Conservation (phyloP, 192 early-diverging fungal species). For the Entophlyctis luteolus region DNA sequence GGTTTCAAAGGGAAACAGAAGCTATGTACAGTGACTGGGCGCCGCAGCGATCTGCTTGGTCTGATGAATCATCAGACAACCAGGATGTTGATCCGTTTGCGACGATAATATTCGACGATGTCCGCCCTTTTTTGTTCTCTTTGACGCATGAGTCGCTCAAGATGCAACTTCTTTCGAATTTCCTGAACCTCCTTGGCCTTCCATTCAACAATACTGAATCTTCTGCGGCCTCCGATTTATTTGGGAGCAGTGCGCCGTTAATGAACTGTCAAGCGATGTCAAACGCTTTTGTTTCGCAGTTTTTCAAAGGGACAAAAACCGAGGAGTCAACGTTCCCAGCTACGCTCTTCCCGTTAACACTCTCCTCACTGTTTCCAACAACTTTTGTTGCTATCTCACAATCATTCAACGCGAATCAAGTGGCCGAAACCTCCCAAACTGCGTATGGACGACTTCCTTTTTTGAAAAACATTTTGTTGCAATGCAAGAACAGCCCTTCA, state of each 20-base stretch:
- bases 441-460: not conserved
- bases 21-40: slow-evolving; percentile 27
- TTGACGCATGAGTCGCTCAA: not conserved
- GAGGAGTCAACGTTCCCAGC: slow-evolving; percentile 1
- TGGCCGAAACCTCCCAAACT: not conserved
- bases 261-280: slow-evolving; percentile 24
- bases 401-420: not conserved
- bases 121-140: slow-evolving; percentile 35
- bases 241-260: slow-evolving; percentile 19
- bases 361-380: not conserved
- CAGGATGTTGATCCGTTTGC: slow-evolving; percentile 35
- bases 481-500: not conserved
- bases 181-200: slow-evolving; percentile 30
- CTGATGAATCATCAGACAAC: not conserved
- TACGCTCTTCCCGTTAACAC: slow-evolving; percentile 1
- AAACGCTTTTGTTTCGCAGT: not conserved
- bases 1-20: slow-evolving; percentile 22
- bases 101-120: slow-evolving; percentile 38
- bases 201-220: slow-evolving; percentile 31
- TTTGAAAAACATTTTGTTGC: not conserved
- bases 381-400: not conserved
- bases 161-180: slow-evolving; percentile 24
- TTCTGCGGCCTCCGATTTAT: slow-evolving; percentile 6
- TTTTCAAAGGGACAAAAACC: slow-evolving; percentile 19
- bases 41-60: slow-evolving; percentile 14